Evolutionary conservation across 352 stramenopile genomes (phyloP).

Genomic region (Phytopythium montanum): DNA sequence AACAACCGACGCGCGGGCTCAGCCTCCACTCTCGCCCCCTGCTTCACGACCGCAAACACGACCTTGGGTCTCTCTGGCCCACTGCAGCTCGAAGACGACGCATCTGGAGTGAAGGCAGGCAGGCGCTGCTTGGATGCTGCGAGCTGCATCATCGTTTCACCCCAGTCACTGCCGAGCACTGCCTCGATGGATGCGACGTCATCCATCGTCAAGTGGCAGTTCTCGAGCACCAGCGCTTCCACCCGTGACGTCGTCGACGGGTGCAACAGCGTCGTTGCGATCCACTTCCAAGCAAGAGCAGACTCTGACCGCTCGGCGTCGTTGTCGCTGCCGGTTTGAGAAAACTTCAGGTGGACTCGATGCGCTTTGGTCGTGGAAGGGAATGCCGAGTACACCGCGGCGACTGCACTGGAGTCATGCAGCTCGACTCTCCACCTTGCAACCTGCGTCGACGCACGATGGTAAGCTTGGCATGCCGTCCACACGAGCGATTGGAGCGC

Average conservation of each 20-base stretch:
- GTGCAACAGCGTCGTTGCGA: slow-evolving; percentile 20
- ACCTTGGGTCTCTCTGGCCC: not conserved
- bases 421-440: slow-evolving; percentile 8
- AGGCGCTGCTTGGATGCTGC: not conserved
- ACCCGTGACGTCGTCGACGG: slow-evolving; percentile 8
- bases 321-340: not conserved
- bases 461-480: not conserved
- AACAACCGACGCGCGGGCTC: slow-evolving; percentile 16
- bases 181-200: slow-evolving; percentile 8
- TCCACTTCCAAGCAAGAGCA: slow-evolving; percentile 14
- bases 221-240: slow-evolving; percentile 12
- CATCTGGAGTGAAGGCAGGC: not conserved
- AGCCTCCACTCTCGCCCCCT: slow-evolving; percentile 12
- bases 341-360: slow-evolving; percentile 9
- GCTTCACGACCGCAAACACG: slow-evolving; percentile 11
- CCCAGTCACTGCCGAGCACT: slow-evolving; percentile 12
- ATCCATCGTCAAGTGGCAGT: slow-evolving; percentile 11
- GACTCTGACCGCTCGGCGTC: not conserved
- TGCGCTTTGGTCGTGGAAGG: slow-evolving; percentile 9
- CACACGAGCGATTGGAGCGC: not conserved
- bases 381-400: slow-evolving; percentile 13
- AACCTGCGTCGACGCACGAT: not conserved
- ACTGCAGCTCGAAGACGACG: not conserved
- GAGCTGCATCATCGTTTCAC: slow-evolving; percentile 8
- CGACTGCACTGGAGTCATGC: slow-evolving; percentile 5